A percentile compares a stretch with the other conserved stretches of the same genome.
Conservation (phyloP, 169 alveolate species). For the Theileria orientalis region DNA sequence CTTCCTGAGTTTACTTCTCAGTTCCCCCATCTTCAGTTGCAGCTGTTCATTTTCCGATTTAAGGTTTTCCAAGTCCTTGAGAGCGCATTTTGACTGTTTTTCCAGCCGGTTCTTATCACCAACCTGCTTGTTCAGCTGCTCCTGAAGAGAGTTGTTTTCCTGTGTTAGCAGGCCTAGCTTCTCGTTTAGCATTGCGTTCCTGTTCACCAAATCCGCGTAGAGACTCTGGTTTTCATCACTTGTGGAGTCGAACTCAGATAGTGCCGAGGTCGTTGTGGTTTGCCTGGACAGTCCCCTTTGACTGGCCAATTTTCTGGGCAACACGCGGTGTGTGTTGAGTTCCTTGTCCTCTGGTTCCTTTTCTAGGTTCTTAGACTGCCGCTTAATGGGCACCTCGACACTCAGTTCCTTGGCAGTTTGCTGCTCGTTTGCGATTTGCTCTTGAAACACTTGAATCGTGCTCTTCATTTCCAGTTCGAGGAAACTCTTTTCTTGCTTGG, state of each 20-base stretch:
- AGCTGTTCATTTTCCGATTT: slow-evolving; percentile 41
- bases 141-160: slow-evolving; percentile 38
- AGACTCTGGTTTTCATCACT: slow-evolving; percentile 27
- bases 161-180: slow-evolving; percentile 21
- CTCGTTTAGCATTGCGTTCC: slow-evolving; percentile 59
- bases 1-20: slow-evolving; percentile 45
- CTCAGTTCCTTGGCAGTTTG: too few species aligned
- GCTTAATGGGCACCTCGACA: too few species aligned
- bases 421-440: slow-evolving; percentile 34
- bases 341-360: too few species aligned
- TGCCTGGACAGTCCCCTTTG: slow-evolving; percentile 3
- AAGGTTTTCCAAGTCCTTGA: slow-evolving; percentile 53
- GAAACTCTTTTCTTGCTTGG: slow-evolving; percentile 58
- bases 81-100: slow-evolving; percentile 50
- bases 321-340: neutral
- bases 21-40: slow-evolving; percentile 41
- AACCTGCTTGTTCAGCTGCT: slow-evolving; percentile 23
- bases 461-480: slow-evolving; percentile 61
- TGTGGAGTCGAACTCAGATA: neutral
- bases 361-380: too few species aligned
- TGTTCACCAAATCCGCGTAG: slow-evolving; percentile 51
- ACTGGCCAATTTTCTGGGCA: neutral
- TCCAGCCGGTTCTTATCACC: slow-evolving; percentile 61
- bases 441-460: slow-evolving; percentile 63
- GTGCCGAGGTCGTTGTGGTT: slow-evolving; percentile 15